Conservation (phyloP, 202 grass and related monocot species). For the Carex arenaria region DNA sequence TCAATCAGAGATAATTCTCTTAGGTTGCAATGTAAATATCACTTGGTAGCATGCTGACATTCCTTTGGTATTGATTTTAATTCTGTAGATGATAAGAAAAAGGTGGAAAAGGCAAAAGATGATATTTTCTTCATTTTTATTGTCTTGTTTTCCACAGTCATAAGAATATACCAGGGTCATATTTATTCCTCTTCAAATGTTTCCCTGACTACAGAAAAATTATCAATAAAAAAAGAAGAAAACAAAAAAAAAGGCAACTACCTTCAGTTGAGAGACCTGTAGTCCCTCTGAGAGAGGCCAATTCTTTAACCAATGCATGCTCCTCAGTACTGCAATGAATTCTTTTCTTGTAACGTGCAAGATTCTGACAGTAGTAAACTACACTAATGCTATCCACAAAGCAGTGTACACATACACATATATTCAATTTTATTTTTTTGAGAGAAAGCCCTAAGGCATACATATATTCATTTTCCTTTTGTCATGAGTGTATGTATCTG, state of each 20-base stretch:
- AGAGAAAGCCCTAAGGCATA: too few relatives aligned
- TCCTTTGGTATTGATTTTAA: conserved; percentile 1
- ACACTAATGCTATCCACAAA: neutral
- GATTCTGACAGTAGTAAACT: neutral
- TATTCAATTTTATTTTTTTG: neutral
- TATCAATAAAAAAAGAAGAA: neutral
- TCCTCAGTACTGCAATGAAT: conserved; percentile 46
- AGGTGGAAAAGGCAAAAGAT: neutral
- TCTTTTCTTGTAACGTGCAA: neutral
- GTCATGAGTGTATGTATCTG: neutral
- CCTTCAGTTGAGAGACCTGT: conserved; percentile 30
- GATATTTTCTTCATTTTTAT: neutral
- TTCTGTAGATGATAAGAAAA: neutral
- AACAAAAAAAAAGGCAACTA: neutral
- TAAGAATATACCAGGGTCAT: neutral
- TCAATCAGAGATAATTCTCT: neutral
- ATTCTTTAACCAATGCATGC: conserved; percentile 44
- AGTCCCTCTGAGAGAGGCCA: conserved; percentile 40
- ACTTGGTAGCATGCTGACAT: neutral
- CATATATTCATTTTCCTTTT: neutral
- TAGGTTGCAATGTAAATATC: neutral
- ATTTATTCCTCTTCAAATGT: neutral
- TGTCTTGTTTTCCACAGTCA: neutral
- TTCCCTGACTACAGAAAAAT: neutral
- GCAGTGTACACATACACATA: too few relatives aligned